A percentile compares a stretch with the other conserved stretches of the same genome.
Evolutionary conservation across 1,284 basidiomycete species (phyloP).

Genomic region (Leccinum ambiguum): DNA sequence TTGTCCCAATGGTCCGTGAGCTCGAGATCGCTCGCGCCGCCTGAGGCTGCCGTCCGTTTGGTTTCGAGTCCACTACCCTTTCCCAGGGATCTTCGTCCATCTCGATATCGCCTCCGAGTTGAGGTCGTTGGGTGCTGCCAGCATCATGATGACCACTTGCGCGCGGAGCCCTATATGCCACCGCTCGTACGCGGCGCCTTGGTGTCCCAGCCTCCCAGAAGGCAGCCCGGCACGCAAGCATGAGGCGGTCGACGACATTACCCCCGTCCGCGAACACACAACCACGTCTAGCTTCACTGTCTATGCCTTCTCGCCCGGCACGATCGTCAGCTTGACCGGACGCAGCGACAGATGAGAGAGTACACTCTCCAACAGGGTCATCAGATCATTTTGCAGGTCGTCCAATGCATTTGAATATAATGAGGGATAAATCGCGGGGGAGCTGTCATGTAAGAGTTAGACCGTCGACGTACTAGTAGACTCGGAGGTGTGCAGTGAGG

Average conservation of each 20-base stretch:
- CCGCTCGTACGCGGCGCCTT: conserved; percentile 69
- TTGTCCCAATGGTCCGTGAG: too few species aligned
- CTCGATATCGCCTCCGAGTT: conserved; percentile 28
- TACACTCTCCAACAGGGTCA: conserved; percentile 55
- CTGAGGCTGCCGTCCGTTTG: conserved; percentile 34
- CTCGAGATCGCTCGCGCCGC: conserved; percentile 58
- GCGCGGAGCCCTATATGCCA: conserved; percentile 53
- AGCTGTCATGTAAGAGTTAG: not conserved
- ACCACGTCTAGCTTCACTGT: conserved; percentile 66
- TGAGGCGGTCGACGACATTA: conserved; percentile 72
- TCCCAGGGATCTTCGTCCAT: conserved; percentile 50
- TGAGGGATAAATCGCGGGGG: not conserved
- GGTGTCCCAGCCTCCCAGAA: conserved; percentile 61
- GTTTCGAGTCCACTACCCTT: conserved; percentile 50
- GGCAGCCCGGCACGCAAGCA: conserved; percentile 73
- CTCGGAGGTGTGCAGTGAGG: not conserved
- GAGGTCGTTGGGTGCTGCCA: conserved; percentile 4
- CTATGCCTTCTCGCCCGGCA: conserved; percentile 69
- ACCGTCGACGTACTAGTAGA: not conserved
- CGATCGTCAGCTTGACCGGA: conserved; percentile 60
- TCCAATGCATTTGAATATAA: conserved; percentile 61
- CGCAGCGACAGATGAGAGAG: conserved; percentile 64
- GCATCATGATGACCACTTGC: conserved; percentile 17
- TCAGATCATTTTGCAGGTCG: conserved; percentile 70
- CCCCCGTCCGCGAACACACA: conserved; percentile 66